These are phyloP conservation scores for Pogostemon cablin DNA, from an alignment of 257 asterid species.

Conservation along the genomic window DNA sequence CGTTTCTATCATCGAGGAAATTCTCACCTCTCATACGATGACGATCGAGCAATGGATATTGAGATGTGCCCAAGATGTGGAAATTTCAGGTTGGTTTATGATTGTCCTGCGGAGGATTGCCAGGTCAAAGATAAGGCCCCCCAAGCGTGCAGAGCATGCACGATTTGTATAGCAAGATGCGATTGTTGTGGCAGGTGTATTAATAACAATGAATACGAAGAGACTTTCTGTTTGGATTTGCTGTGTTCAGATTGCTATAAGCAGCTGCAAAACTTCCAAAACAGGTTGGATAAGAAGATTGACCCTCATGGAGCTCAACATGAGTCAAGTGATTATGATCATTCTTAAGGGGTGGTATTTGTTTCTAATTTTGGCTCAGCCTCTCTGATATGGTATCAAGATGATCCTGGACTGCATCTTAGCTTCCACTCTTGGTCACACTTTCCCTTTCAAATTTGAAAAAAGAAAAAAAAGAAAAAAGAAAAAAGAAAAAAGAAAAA, in stretches of 20 bases:
- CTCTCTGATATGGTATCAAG: conserved; percentile 14
- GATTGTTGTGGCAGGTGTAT: conserved; percentile 80
- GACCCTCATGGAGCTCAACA: conserved; percentile 25
- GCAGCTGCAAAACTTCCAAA: conserved; percentile 36
- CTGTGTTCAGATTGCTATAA: conserved; percentile 62
- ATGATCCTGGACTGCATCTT: conserved; percentile 17
- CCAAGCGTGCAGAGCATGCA: conserved; percentile 72
- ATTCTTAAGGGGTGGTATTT: conserved; percentile 7
- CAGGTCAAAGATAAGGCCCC: conserved; percentile 46
- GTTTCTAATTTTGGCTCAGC: neutral
- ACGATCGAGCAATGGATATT: conserved; percentile 72
- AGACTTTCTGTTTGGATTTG: conserved; percentile 71
- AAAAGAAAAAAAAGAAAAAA: neutral
- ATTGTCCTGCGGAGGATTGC: conserved; percentile 82
- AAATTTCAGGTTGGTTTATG: conserved; percentile 70
- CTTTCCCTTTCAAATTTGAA: conserved; percentile 18
- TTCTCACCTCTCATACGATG: conserved; percentile 60
- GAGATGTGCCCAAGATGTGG: conserved; percentile 80
- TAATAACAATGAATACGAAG: conserved; percentile 61
- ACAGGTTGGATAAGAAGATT: conserved; percentile 33
- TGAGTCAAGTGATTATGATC: conserved; percentile 1
- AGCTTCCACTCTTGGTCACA: conserved; percentile 26
- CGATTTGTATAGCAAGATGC: conserved; percentile 70
- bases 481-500: neutral
- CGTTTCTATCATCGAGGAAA: conserved; percentile 61